These are phyloP conservation scores for Brettanomyces nanus DNA, from an alignment of 805 yeast genomes.

Conservation along the genomic window DNA sequence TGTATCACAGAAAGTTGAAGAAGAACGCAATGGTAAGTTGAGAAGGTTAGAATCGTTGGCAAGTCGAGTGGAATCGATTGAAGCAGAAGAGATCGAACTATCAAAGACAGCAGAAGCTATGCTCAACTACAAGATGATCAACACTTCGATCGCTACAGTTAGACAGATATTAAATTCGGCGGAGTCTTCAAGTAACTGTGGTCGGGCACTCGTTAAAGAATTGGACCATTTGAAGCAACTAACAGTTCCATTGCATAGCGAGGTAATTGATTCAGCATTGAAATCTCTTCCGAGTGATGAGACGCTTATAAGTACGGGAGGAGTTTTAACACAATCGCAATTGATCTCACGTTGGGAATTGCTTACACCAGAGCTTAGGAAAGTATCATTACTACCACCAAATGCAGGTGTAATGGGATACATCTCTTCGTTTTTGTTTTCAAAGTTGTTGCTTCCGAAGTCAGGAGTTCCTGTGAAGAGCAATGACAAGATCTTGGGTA, in stretches of 20 bases:
- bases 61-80: conserved; percentile 45
- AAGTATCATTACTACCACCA: conserved; percentile 85
- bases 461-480: conserved; percentile 54
- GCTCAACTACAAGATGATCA: conserved; percentile 32
- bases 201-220: conserved; percentile 40
- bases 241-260: conserved; percentile 29
- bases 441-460: conserved; percentile 68
- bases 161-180: conserved; percentile 29
- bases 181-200: conserved; percentile 31
- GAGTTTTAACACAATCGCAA: conserved; percentile 73
- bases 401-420: conserved; percentile 95
- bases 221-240: conserved; percentile 29
- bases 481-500: conserved; percentile 37
- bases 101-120: conserved; percentile 34
- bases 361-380: conserved; percentile 77
- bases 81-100: conserved; percentile 38
- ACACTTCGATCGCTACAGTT: conserved; percentile 36
- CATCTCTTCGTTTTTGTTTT: conserved; percentile 68
- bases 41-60: conserved; percentile 56
- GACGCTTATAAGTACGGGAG: conserved; percentile 33
- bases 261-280: conserved; percentile 32
- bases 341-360: conserved; percentile 71
- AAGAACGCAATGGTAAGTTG: conserved; percentile 74
- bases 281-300: conserved; percentile 35
- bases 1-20: conserved; percentile 51